Evolutionary conservation across 2,329 filamentous ascomycete genomes (phyloP).

Genomic region (Colletotrichum coccodes): DNA sequence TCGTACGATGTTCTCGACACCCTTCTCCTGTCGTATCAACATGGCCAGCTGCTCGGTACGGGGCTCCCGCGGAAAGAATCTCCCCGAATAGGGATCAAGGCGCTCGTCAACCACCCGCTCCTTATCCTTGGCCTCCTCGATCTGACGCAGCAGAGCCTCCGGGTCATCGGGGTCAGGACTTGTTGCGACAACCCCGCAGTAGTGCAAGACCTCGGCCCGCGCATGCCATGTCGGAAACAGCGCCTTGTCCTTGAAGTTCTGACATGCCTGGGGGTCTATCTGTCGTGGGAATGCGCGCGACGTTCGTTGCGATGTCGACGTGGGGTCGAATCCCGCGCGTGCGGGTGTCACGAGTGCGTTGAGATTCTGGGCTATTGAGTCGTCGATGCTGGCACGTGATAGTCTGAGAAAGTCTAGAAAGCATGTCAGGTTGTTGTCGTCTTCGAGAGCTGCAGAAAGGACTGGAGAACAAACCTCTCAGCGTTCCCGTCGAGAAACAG

Average conservation of each 20-base stretch:
- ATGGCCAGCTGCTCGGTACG: conserved; percentile 83
- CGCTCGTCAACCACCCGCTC: conserved; percentile 86
- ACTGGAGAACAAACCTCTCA: conserved; percentile 67
- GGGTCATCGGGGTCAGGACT: conserved; percentile 90
- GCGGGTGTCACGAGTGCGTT: conserved; percentile 88
- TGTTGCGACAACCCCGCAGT: conserved; percentile 89
- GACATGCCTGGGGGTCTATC: conserved; percentile 73
- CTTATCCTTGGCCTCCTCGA: conserved; percentile 75
- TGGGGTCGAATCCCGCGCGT: conserved; percentile 78
- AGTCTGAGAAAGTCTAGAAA: conserved; percentile 85
- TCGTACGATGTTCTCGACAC: conserved; percentile 83
- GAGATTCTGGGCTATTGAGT: conserved; percentile 91
- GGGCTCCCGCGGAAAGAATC: conserved; percentile 83
- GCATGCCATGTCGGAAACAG: conserved; percentile 91
- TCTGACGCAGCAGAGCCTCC: conserved; percentile 74
- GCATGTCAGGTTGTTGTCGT: background rate
- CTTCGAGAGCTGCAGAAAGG: background rate
- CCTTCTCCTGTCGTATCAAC: conserved; percentile 78
- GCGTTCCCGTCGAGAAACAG: conserved; percentile 76
- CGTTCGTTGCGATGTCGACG: conserved; percentile 74
- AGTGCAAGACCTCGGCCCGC: conserved; percentile 84
- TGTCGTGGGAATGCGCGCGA: conserved; percentile 59
- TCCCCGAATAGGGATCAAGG: conserved; percentile 88
- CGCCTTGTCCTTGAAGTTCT: conserved; percentile 77
- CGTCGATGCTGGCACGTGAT: conserved; percentile 87